These are phyloP conservation scores for Geopyxis carbonaria DNA, from an alignment of 495 filamentous ascomycete species.

Conservation along the genomic window DNA sequence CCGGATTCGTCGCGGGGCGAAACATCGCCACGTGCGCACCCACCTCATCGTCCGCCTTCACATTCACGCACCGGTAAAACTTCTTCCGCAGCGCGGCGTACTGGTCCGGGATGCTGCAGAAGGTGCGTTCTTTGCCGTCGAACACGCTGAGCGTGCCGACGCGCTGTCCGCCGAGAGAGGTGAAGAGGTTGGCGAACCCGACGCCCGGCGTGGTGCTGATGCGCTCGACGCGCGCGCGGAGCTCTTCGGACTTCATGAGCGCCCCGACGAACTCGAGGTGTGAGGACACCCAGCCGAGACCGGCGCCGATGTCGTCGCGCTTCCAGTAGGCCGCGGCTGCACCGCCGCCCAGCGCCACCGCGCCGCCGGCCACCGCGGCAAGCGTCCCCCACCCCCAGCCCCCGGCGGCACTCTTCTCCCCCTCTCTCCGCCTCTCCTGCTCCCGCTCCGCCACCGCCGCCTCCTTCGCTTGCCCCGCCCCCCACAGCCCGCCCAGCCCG, in stretches of 20 bases:
- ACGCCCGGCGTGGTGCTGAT: slow-evolving; percentile 44
- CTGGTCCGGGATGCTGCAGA: slow-evolving; percentile 59
- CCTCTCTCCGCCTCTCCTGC: slow-evolving; percentile 17
- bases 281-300: slow-evolving; percentile 63
- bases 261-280: slow-evolving; percentile 95
- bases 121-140: slow-evolving; percentile 52
- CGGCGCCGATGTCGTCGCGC: slow-evolving; percentile 53
- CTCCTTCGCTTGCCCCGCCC: not conserved
- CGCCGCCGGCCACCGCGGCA: slow-evolving; percentile 67
- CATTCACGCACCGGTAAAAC: slow-evolving; percentile 40
- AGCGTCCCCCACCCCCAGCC: slow-evolving; percentile 64
- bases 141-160: slow-evolving; percentile 34
- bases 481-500: slow-evolving; percentile 7
- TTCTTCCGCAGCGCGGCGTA: slow-evolving; percentile 39
- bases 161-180: slow-evolving; percentile 48
- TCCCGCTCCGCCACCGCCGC: slow-evolving; percentile 23
- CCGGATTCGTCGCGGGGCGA: slow-evolving; percentile 58
- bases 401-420: slow-evolving; percentile 13
- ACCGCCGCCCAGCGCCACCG: slow-evolving; percentile 65
- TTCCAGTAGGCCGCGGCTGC: slow-evolving; percentile 76
- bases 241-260: slow-evolving; percentile 57
- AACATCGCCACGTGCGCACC: slow-evolving; percentile 85
- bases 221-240: slow-evolving; percentile 45
- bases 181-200: slow-evolving; percentile 68
- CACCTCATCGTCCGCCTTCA: slow-evolving; percentile 59